Percentiles rank a stretch among this genome's conserved stretches.
Conservation (phyloP, 1,284 basidiomycete genomes). For the Gymnopus androsaceus region DNA sequence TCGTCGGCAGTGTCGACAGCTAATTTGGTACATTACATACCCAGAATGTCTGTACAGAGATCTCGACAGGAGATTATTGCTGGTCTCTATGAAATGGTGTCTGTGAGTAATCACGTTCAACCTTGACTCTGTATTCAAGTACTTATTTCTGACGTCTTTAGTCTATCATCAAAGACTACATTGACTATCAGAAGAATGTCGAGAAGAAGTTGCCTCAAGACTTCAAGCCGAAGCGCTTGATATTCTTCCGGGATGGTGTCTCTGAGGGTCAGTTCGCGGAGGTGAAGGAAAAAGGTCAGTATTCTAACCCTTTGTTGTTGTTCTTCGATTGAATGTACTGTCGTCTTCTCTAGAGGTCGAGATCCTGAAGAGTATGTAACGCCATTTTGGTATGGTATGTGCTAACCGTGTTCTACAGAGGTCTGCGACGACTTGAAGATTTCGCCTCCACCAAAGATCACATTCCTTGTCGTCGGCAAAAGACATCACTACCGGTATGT, state of each 20-base stretch:
- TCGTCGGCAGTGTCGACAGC: conserved; percentile 75
- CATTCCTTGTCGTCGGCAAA: conserved; percentile 61
- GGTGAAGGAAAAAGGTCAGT: conserved; percentile 52
- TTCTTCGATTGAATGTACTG: neutral
- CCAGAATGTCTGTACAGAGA: conserved; percentile 63
- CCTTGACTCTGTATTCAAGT: neutral
- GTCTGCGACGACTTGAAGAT: conserved; percentile 47
- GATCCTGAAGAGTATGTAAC: conserved; percentile 3
- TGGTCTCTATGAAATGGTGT: conserved; percentile 63
- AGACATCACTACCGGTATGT: conserved; percentile 41
- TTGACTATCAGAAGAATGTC: conserved; percentile 26
- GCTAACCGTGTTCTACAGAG: conserved; percentile 22
- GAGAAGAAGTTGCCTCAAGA: conserved; percentile 39
- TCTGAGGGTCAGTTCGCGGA: conserved; percentile 65
- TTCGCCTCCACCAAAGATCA: conserved; percentile 50
- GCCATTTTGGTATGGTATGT: neutral
- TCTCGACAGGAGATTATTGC: conserved; percentile 76
- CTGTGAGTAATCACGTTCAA: conserved; percentile 42
- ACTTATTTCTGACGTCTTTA: conserved; percentile 15
- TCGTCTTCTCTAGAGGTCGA: conserved; percentile 12
- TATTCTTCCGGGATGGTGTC: conserved; percentile 68
- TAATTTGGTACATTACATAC: conserved; percentile 56
- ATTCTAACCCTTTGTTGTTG: conserved; percentile 10
- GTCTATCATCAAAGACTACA: conserved; percentile 45
- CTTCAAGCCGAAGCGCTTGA: conserved; percentile 47